A percentile compares a stretch with the other conserved stretches of the same genome.
phyloP scores from a whole-genome alignment of 2,329 filamentous ascomycete species.

The Pseudohalonectria lignicola region DNA sequence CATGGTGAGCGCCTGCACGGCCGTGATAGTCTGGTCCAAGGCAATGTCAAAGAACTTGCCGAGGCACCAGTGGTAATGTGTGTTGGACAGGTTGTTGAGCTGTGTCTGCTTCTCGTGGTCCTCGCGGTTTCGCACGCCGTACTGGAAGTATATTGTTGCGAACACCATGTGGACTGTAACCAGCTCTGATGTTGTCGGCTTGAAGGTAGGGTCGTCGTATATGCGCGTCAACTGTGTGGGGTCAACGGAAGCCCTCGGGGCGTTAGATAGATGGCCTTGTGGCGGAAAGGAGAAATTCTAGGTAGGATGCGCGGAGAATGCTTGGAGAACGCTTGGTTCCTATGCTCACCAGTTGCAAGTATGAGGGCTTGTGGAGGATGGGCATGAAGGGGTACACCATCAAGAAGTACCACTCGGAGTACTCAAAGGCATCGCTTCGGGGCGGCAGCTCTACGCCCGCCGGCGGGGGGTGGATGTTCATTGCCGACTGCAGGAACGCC shows the following conservation, averaged over 20 bases:
- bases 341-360: constrained; percentile 57
- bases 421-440: constrained; percentile 53
- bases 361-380: constrained; percentile 65
- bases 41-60: constrained; percentile 57
- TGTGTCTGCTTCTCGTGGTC: constrained; percentile 39
- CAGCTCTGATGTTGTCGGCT: constrained; percentile 50
- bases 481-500: constrained; percentile 55
- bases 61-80: constrained; percentile 68
- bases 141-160: constrained; percentile 67
- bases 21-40: constrained; percentile 47
- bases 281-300: too few relatives aligned
- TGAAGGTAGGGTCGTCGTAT: constrained; percentile 58
- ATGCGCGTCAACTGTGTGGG: constrained; percentile 44
- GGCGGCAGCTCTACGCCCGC: constrained; percentile 49
- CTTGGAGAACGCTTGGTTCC: too few relatives aligned
- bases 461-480: constrained; percentile 47
- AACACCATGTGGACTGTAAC: constrained; percentile 72
- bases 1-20: constrained; percentile 63
- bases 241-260: too few relatives aligned
- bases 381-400: constrained; percentile 63
- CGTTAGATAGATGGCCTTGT: too few relatives aligned
- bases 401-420: constrained; percentile 65
- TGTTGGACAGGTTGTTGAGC: constrained; percentile 56
- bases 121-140: constrained; percentile 56
- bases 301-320: too few relatives aligned